Evolutionary conservation across 2,329 filamentous ascomycete genomes (phyloP), one percentile per base, ranked within the genome.

Genomic region (Penicillium rolfsii): DNA sequence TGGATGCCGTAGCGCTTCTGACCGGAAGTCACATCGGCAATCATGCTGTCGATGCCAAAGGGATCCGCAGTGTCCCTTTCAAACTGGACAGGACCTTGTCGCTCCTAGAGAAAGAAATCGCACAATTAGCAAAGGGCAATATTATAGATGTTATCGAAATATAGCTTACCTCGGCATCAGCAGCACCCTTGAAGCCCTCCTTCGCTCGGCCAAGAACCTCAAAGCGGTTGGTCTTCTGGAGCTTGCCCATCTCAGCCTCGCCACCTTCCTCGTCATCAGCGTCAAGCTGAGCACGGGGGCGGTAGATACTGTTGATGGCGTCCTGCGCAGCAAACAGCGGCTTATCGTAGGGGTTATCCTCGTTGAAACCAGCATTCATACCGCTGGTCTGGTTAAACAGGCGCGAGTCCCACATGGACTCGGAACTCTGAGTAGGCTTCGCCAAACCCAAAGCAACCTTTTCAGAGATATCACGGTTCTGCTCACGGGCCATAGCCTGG

Each of bases 261-360:
- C 90, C 94, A 0, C 85, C 89, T 40, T 89, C 92, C 53, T 92
- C 91, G 19, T 91, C 89, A 48, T 92, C 91, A 53, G 89, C 90
- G 71, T 89, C 86, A 59, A 89, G 88, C 46, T 84, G 83, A 26
- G 90, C 86, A 24, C 86, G 86, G 1, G 94, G 92, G 36, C 93
- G 86, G 78, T 99, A 99, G 67, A 99, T 98, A 75, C 89, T 94
- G 79, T 87, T 95, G 70, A 97, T 92, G 8, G 92, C 94, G 73
- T 98, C 94, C 74, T 97, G 93, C 14, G 95, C 94, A 0, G 93
- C 93, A 75, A 99, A 99, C 7, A 99, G 82, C 22, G 95, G 95
- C 79, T 98, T 98, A 77, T 98, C 95, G 80, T 98, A 99, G 0
- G 89, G 88, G 73, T 99, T 95, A 76, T 99, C 95, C 77, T 99